Percentiles rank a stretch among this genome's conserved stretches.
Conservation (phyloP, 2,329 filamentous ascomycete genomes). For the Xylariaceae sp. region DNA sequence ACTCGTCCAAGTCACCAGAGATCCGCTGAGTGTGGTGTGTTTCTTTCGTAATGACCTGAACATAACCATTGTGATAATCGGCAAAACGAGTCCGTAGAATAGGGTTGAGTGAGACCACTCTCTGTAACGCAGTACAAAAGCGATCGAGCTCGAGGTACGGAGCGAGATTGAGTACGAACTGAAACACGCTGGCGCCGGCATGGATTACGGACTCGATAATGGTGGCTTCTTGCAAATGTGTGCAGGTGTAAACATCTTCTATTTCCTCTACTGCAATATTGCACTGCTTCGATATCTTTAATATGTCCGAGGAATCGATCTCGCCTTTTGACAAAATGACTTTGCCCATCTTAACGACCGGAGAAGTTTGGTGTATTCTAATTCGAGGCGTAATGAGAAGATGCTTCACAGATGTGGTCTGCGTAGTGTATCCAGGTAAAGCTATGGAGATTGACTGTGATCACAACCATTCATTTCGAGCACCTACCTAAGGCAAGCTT, state of each 20-base stretch:
- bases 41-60: conserved; percentile 14
- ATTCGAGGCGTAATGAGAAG: no score
- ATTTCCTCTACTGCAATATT: conserved; percentile 4
- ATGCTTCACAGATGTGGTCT: no score
- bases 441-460: no score
- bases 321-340: conserved; percentile 2
- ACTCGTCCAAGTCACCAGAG: background rate
- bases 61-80: conserved; percentile 6
- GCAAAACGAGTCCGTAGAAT: conserved; percentile 17
- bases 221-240: conserved; percentile 11
- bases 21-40: conserved; percentile 2
- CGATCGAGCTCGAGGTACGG: conserved; percentile 5
- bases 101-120: conserved; percentile 11
- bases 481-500: no score
- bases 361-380: no score
- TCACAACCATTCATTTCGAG: no score
- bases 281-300: conserved; percentile 10
- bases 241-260: conserved; percentile 18
- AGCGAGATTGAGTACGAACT: conserved; percentile 3
- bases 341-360: background rate
- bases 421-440: no score
- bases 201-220: conserved; percentile 6
- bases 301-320: conserved; percentile 1
- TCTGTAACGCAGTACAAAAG: conserved; percentile 10
- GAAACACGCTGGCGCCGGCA: conserved; percentile 1